Evolutionary conservation across 805 yeast genomes (phyloP), one percentile per base, ranked within the genome.

Genomic region (Sungouiozyma intestinalis): DNA sequence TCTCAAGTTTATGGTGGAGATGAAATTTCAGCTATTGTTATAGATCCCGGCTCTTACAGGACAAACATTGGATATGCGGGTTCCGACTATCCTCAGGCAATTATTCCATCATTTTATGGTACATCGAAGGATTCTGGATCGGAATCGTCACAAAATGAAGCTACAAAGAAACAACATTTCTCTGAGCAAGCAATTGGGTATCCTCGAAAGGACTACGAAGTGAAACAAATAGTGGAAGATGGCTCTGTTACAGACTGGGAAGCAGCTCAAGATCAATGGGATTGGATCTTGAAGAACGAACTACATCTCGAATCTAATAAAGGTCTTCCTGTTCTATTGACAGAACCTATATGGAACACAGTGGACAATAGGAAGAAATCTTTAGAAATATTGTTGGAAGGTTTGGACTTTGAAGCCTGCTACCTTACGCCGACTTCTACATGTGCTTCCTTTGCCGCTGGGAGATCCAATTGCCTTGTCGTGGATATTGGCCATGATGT

Each of bases 11-110:
- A 72, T 48, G 79, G 78, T 20, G 79, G 77, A 16, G 70, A 90
- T 64, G 98, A 90, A 60, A 81, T 92, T 48, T 78, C 86, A 48
- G 95, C 97, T 20, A 72, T 92, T 2, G 94, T 90, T 29, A 69
- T 90, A 19, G 97, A 92, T 56, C 88, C 95, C 1, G 97, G 97
- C 31, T 81, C 95, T 9, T 77, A 71, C 47, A 67, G 77, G 45
- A 86, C 96, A 5, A 77, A 90, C 41, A 77, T 81, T 16, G 98
- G 98, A 1, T 87, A 76, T 62, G 88, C 97, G 3, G 97, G 97
- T 9, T 90, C 86, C 44, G 96, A 88, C 57, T 72, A 76, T 41
- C 98, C 98, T 11, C 75, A 80, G 48, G 66, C 79, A 3, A 75
- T 83, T 18, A 60, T 80, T 11, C 92, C 96, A 2, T 83, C 95